A percentile compares a stretch with the other conserved stretches of the same genome.
phyloP scores from a whole-genome alignment of 108 stramenopile species.

The Phaeodactylum tricornutum region DNA sequence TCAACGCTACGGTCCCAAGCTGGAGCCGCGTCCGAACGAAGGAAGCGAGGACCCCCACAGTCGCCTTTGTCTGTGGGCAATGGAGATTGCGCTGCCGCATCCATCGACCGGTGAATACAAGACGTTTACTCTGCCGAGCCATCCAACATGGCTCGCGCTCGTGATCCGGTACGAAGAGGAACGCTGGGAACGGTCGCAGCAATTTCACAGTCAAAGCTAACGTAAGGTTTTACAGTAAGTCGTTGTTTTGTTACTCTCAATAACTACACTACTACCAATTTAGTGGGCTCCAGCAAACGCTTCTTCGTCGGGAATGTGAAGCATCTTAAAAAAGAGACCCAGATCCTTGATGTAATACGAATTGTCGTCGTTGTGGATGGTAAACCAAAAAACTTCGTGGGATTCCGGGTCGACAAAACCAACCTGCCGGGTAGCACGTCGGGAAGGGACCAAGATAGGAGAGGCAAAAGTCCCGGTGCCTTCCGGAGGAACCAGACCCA shows the following conservation, averaged over 20 bases:
- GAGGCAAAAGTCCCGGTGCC: conserved; percentile 71
- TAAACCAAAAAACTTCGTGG: conserved; percentile 91
- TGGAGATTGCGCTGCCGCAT: conserved; percentile 18
- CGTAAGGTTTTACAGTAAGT: no score
- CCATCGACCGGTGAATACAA: conserved; percentile 9
- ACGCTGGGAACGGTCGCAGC: conserved; percentile 1
- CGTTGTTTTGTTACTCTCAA: no score
- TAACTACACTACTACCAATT: no score
- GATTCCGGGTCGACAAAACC: conserved; percentile 79
- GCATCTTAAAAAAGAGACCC: conserved; percentile 88
- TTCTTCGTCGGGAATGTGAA: conserved; percentile 75
- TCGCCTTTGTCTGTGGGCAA: conserved; percentile 22
- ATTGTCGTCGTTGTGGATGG: conserved; percentile 82
- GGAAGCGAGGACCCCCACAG: neutral
- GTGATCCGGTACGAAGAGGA: neutral
- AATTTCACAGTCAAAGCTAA: no score
- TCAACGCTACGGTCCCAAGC: conserved; percentile 6
- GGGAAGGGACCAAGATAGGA: conserved; percentile 80
- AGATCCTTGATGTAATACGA: conserved; percentile 88
- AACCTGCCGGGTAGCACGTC: conserved; percentile 65
- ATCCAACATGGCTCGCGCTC: neutral
- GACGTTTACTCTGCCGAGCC: neutral
- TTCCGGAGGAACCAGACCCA: conserved; percentile 82
- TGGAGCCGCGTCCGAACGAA: neutral
- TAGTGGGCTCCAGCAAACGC: conserved; percentile 20